phyloP scores from a whole-genome alignment of 23 red algal species.

The Gracilaria caudata region DNA sequence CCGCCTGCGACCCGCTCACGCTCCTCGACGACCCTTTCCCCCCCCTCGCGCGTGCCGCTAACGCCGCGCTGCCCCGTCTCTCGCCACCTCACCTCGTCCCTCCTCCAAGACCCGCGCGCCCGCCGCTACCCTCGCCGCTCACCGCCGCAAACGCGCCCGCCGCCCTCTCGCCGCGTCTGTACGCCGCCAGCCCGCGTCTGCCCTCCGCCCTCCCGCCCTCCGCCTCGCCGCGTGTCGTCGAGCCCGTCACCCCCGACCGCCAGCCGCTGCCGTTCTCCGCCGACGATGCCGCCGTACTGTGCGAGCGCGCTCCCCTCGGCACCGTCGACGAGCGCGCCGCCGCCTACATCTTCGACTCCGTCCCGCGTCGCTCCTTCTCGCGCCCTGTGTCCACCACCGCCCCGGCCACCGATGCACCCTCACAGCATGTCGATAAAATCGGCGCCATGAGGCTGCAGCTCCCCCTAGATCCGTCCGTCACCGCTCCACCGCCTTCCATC shows the following conservation, averaged over 20 bases:
- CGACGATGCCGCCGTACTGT: constrained; percentile 35
- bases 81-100: constrained; percentile 22
- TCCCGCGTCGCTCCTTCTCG: not conserved
- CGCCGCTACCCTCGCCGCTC: not conserved
- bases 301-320: constrained; percentile 4
- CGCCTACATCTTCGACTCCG: constrained; percentile 23
- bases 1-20: constrained; percentile 35
- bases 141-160: not conserved
- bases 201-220: constrained; percentile 49
- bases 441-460: constrained; percentile 9
- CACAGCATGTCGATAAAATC: not conserved
- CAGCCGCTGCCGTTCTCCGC: constrained; percentile 45
- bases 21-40: constrained; percentile 46
- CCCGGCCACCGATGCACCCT: not conserved
- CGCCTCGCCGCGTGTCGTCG: constrained; percentile 58
- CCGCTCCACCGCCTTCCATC: not conserved
- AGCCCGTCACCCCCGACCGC: constrained; percentile 57
- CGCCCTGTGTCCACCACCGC: not conserved
- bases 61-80: not conserved
- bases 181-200: constrained; percentile 17
- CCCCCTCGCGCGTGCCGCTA: not conserved
- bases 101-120: not conserved
- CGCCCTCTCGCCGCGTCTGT: constrained; percentile 11
- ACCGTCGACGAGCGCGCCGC: constrained; percentile 51
- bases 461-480: constrained; percentile 1